phyloP scores from a whole-genome alignment of 2,329 filamentous ascomycete species.

The Cladophialophora yegresii region DNA sequence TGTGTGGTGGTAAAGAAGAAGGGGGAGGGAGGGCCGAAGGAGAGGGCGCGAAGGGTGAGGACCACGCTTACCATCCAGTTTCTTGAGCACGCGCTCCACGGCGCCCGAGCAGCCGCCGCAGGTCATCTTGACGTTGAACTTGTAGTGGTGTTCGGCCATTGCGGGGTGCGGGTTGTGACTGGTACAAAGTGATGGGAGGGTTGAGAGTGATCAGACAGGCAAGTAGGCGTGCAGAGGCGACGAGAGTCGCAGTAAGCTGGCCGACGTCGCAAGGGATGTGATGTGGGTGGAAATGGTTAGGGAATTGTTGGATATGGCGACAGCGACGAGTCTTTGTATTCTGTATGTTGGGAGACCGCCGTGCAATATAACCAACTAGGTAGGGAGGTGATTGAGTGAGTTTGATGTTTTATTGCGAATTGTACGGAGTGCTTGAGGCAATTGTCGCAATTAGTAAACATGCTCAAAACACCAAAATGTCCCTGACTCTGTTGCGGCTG shows the following conservation, averaged over 20 bases:
- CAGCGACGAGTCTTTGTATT: neutral
- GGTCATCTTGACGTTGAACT: slow-evolving; percentile 91
- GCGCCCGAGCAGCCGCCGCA: slow-evolving; percentile 96
- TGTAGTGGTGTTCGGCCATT: slow-evolving; percentile 86
- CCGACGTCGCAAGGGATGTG: neutral
- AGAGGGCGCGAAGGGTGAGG: slow-evolving; percentile 7
- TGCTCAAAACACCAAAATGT: neutral
- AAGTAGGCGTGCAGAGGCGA: neutral
- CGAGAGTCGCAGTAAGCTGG: neutral
- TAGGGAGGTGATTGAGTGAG: neutral
- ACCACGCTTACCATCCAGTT: slow-evolving; percentile 73
- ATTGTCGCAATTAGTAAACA: slow-evolving; percentile 15
- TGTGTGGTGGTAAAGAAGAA: neutral
- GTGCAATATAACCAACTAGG: neutral
- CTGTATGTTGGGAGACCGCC: too few relatives aligned
- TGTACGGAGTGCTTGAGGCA: neutral
- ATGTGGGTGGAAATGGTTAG: neutral
- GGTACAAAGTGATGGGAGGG: neutral
- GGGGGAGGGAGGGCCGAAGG: slow-evolving; percentile 9
- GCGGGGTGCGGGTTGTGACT: slow-evolving; percentile 31
- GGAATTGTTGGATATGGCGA: neutral
- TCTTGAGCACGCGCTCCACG: slow-evolving; percentile 86
- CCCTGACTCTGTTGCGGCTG: neutral
- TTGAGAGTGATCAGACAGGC: too few relatives aligned
- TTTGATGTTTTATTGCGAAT: slow-evolving; percentile 1